Base-by-base conservation (phyloP, 345 rosid genomes). In the Eucalyptus guilfoylei region DNA sequence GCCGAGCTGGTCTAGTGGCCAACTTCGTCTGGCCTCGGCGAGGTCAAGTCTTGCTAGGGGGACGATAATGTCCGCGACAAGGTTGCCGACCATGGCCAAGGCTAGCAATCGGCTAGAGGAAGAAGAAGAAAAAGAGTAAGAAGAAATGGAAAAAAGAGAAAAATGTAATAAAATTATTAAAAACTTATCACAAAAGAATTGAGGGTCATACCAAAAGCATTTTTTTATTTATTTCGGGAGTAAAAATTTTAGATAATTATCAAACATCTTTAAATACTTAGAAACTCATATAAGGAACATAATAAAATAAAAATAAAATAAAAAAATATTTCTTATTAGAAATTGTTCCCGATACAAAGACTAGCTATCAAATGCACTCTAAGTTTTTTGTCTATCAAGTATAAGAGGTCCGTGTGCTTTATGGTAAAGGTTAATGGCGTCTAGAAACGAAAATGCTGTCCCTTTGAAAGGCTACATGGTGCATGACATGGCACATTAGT, bases 11-110 rank as follows among this genome's bases (percentile, higher is more conserved):
- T 23, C 55, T 50, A 50, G 23, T 24, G 0, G 5, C 58, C 58
- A 52, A 52, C 11, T 0, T 52, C 11, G 0, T 52, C 11, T 0
- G 11, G 58, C 26, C 1, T 19, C n/a, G 0, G 10, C 2, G 0
- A 52, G 26, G 26, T 52, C 10, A 8, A 52, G 58, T 8, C 58
- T 52, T 8, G 26, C 58, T 8, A 52, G 26, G 26, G 26, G 11
- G 58, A 52, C 4, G 11, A 52, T 52, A 8, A 52, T 8, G 10
- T n/a, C 58, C 21, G 2, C 1, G 0, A 52, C 10, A 8, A 52
- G 58, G 26, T 52, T 8, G 58, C 2, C 1, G 0, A 2, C 26
- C 58, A 21, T 52, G 58, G 26, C 0, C 11, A 1, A 52, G 58
- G 26, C 24, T 0, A 52, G 5, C 24, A 19, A 52, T 19, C 0